Base-by-base conservation (phyloP, 1,284 basidiomycete species). In the Cryptococcus amylolentus region DNA sequence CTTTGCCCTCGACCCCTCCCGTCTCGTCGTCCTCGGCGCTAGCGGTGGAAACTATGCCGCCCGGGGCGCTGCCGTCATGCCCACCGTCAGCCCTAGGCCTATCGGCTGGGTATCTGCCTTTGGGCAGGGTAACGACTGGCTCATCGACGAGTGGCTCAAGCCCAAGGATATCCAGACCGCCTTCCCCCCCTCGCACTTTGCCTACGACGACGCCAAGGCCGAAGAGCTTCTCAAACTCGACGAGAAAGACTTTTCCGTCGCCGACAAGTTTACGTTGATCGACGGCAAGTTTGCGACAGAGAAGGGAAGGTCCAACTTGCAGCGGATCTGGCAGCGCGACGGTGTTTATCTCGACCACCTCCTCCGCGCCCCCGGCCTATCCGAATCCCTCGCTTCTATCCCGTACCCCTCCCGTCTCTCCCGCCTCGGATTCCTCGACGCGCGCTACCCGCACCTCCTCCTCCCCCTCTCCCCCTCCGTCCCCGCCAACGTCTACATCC, bases 1-100 rank as follows among this genome's bases (percentile, higher is more conserved):
- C 2, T 13, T 49, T 9, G 37, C 13, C 6, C 18, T 58, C 38
- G 57, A 58, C 45, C 2, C 14, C 3, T 12, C 23, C 23, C 35
- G 46, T 13, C 23, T 58, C 31, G 50, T 49, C 13, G 57, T 58
- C 23, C 38, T 55, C 20, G 53, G 57, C 3, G 38, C 50, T 18
- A 55, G 53, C 18, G 57, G 57, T 13, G 57, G 57, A 26, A 50
- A 58, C 40, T 58, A 52, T 27, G 43, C 50, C 4, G 53, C 57
- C 23, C 49, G 54, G 47, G 39, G 48, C 8, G 49, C 57, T 23
- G 48, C 52, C 10, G 48, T 50, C 2, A 18, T 58, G 13, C 16
- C 42, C 12, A 49, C 35, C 20, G 42, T 58, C 14, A 13, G 14
- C 13, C 52, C 52, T 1, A 31, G 49, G 38, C 57, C 57, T 20